Conservation (phyloP, 2,329 filamentous ascomycete genomes). For the Fusarium sp. region DNA sequence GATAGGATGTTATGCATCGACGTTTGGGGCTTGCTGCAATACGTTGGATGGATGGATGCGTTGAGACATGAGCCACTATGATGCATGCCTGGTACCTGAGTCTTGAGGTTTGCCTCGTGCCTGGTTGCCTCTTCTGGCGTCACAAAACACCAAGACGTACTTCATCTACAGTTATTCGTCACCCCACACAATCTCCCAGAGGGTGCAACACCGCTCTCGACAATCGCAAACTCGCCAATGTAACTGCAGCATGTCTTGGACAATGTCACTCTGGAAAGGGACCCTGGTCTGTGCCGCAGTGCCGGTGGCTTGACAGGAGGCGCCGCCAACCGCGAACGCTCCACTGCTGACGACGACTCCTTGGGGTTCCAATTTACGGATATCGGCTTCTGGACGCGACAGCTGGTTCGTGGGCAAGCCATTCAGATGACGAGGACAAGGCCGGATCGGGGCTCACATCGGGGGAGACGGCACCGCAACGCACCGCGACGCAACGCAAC, state of each 20-base stretch:
- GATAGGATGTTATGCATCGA: not conserved
- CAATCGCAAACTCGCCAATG: not conserved
- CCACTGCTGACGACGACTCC: constrained; percentile 39
- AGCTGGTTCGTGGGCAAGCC: constrained; percentile 5
- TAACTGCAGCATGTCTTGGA: not conserved
- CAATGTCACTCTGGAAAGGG: not conserved
- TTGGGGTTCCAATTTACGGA: constrained; percentile 29
- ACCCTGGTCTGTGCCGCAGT: constrained; percentile 17
- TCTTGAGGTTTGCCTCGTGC: constrained; percentile 24
- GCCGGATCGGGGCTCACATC: not conserved
- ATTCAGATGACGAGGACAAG: constrained; percentile 21
- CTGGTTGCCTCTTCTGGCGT: constrained; percentile 24
- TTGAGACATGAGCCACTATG: not conserved
- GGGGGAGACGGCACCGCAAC: constrained; percentile 32
- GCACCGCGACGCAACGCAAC: not conserved
- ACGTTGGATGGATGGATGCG: not conserved
- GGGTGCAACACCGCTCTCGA: not conserved
- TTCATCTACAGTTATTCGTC: constrained; percentile 6
- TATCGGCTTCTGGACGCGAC: constrained; percentile 5
- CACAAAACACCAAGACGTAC: not conserved
- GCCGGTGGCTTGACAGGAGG: constrained; percentile 12
- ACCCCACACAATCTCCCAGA: constrained; percentile 14
- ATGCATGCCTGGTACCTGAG: constrained; percentile 16
- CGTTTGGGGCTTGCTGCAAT: not conserved
- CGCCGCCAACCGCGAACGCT: constrained; percentile 20